Conservation (phyloP, 495 filamentous ascomycete species). For the Penicillium flavigenum region DNA sequence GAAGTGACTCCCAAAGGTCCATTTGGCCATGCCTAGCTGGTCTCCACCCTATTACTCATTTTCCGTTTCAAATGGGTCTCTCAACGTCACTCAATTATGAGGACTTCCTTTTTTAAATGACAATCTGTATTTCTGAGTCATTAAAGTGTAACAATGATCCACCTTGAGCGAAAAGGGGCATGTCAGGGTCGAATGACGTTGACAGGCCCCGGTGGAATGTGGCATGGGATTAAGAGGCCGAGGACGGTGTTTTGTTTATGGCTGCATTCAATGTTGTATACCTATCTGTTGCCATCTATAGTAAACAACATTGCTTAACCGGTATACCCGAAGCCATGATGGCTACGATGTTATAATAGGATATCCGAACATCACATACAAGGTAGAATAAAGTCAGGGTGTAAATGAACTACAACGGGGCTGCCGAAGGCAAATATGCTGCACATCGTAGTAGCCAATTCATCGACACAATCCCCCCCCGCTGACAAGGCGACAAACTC, state of each 20-base stretch:
- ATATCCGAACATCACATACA: neutral
- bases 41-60: slow-evolving; percentile 13
- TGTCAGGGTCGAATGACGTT: slow-evolving; percentile 9
- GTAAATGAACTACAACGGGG: neutral
- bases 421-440: neutral
- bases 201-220: slow-evolving; percentile 8
- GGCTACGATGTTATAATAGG: neutral
- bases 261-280: neutral
- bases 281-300: neutral
- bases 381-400: neutral
- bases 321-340: neutral
- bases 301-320: neutral
- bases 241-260: neutral
- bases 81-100: slow-evolving; percentile 10
- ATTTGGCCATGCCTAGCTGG: neutral
- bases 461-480: neutral
- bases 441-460: neutral
- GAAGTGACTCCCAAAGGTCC: neutral
- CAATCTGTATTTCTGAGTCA: neutral
- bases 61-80: slow-evolving; percentile 1
- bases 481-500: neutral
- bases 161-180: neutral
- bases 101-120: neutral
- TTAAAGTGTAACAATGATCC: slow-evolving; percentile 5
- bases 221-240: slow-evolving; percentile 5